Base-by-base conservation (phyloP, 2,329 filamentous ascomycete species). In the Trichoderma hamatum region DNA sequence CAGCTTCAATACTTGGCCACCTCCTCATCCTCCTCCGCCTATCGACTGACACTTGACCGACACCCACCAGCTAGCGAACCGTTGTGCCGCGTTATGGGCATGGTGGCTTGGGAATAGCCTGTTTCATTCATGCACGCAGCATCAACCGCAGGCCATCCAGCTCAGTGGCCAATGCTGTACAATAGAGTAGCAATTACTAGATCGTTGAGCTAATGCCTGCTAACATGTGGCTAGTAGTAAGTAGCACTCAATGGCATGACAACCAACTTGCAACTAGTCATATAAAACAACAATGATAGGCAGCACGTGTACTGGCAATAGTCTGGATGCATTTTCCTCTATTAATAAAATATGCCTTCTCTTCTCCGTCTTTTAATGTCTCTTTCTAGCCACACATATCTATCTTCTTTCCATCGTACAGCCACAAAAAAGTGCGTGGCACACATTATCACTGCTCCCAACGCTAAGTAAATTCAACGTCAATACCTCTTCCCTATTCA, bases 51-150 rank as follows among this genome's bases (percentile, higher is more conserved):
- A 3, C 6, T 43, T 19, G 36, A 16, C 36, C 21, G n/a, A 49
- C 43, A 49, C 43, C 43, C 43, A 49, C 43, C 7, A 3, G 36
- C 36, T 21, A 36, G 13, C 34, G 34, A 59, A 49, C 26, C 59
- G 59, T 36, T 30, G 34, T 3, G 46, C 16, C 30, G 39, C 59
- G 39, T 62, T 62, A 52, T 63, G 36, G 36, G 60, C 46, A 52
- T 63, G 14, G 60, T 63, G 60, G 60, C 60, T 52, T 63, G 60
- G 16, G 16, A 39, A 63, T 63, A 63, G 46, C 60, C 46, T 46
- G 60, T 52, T 63, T 63, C 32, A 54, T 6, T 7, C 32, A 24
- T 16, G 55, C 14, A 36, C 16, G 30, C 59, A 62, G 26, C 39
- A 62, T n/a, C n/a, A n/a, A n/a, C n/a, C 34, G 60, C 28, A 16